Conservation (phyloP, 2,329 filamentous ascomycete genomes). For the Stemphylium beticola region DNA sequence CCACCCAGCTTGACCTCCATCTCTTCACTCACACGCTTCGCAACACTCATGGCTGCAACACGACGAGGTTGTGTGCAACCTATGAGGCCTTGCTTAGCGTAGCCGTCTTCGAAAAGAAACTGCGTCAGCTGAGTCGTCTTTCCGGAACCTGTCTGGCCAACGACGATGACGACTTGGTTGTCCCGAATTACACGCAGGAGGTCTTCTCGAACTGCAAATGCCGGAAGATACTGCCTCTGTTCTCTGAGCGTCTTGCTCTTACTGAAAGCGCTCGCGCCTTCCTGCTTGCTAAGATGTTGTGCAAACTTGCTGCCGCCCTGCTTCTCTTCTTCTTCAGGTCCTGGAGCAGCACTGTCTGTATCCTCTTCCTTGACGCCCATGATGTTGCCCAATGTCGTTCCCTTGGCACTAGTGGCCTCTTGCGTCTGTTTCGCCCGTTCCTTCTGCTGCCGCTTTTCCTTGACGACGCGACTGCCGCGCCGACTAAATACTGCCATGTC, state of each 20-base stretch:
- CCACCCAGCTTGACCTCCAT: slow-evolving; percentile 93
- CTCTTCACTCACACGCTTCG: slow-evolving; percentile 96
- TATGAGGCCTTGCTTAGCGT: slow-evolving; percentile 85
- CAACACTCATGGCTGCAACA: slow-evolving; percentile 98
- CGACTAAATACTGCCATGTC: slow-evolving; percentile 98
- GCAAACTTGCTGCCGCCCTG: slow-evolving; percentile 80
- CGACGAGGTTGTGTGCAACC: slow-evolving; percentile 95
- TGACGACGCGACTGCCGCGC: slow-evolving; percentile 92
- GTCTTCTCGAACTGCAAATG: slow-evolving; percentile 95
- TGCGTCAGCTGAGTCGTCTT: slow-evolving; percentile 98
- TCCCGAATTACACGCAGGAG: slow-evolving; percentile 89
- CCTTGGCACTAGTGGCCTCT: slow-evolving; percentile 89
- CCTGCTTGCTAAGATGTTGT: slow-evolving; percentile 84
- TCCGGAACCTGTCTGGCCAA: slow-evolving; percentile 95
- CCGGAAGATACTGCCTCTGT: slow-evolving; percentile 90
- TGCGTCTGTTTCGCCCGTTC: slow-evolving; percentile 94
- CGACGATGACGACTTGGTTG: slow-evolving; percentile 96
- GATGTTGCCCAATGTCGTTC: slow-evolving; percentile 89
- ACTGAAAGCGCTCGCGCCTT: slow-evolving; percentile 87
- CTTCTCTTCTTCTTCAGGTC: slow-evolving; percentile 73
- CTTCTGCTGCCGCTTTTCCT: slow-evolving; percentile 87
- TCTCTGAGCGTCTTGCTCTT: slow-evolving; percentile 88
- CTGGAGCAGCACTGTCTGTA: slow-evolving; percentile 81
- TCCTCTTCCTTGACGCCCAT: slow-evolving; percentile 96
- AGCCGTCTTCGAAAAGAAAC: slow-evolving; percentile 94